phyloP scores from a whole-genome alignment of 805 yeast species.

The Diddensiella transvaalensis region DNA sequence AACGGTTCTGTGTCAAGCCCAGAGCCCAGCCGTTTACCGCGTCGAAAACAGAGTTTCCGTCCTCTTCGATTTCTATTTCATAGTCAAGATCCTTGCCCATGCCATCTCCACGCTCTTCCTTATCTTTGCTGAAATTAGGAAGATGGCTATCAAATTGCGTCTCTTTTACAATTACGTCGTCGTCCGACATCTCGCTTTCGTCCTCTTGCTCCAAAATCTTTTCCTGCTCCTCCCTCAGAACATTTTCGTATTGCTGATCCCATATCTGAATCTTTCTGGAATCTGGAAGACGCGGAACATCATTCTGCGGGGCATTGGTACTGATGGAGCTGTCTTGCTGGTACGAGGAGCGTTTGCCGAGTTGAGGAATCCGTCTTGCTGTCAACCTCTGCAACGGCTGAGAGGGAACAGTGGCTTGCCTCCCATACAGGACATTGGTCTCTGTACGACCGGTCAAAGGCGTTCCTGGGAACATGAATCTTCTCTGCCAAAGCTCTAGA shows the following conservation, averaged over 20 bases:
- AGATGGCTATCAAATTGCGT: not conserved
- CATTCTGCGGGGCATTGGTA: not conserved
- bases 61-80: not conserved
- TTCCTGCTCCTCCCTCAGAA: slow-evolving; percentile 2
- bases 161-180: not conserved
- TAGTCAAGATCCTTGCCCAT: not conserved
- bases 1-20: not conserved
- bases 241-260: not conserved
- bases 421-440: not conserved
- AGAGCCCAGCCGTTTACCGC: not conserved
- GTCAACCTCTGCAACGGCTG: not conserved
- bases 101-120: not conserved
- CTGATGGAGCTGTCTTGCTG: not conserved
- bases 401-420: slow-evolving; percentile 1
- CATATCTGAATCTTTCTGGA: not conserved
- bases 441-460: not conserved
- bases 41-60: not conserved
- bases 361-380: not conserved
- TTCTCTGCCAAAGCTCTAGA: not conserved
- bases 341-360: not conserved
- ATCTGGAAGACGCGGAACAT: not conserved
- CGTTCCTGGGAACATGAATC: not conserved
- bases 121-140: not conserved
- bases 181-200: not conserved
- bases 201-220: not conserved